A percentile compares a stretch with the other conserved stretches of the same genome.
These are phyloP conservation scores for Thielaviopsis euricoi DNA, from an alignment of 2,329 filamentous ascomycete species.

Conservation along the genomic window DNA sequence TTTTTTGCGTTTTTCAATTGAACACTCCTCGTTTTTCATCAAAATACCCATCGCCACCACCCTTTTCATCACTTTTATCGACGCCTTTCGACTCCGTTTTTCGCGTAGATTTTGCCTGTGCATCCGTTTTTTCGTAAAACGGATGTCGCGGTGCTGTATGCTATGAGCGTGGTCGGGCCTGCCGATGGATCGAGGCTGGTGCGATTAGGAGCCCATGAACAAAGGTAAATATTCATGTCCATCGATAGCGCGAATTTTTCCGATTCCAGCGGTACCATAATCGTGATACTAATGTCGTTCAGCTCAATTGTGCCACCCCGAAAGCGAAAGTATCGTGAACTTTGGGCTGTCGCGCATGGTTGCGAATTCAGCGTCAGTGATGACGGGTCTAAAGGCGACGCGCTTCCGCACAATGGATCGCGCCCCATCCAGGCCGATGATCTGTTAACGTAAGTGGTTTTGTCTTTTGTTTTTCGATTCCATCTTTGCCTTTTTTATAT, in stretches of 20 bases:
- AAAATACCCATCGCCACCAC: not conserved
- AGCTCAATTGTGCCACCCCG: constrained; percentile 65
- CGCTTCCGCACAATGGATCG: constrained; percentile 11
- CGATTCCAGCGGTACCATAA: constrained; percentile 30
- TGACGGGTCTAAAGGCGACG: constrained; percentile 10
- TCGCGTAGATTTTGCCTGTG: constrained; percentile 12
- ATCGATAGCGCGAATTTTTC: constrained; percentile 31
- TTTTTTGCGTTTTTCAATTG: constrained; percentile 6
- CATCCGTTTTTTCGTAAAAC: constrained; percentile 48
- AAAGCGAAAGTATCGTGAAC: constrained; percentile 79
- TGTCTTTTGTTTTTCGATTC: too few species aligned
- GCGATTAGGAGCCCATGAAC: constrained; percentile 46
- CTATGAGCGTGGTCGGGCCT: constrained; percentile 55
- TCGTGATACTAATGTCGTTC: constrained; percentile 26
- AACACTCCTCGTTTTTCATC: constrained; percentile 10
- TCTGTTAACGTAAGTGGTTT: constrained; percentile 9
- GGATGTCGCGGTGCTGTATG: constrained; percentile 53
- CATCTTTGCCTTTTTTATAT: not conserved
- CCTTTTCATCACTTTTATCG: constrained; percentile 9
- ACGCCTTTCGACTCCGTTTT: constrained; percentile 8
- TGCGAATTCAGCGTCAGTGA: constrained; percentile 10
- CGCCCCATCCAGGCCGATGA: constrained; percentile 11
- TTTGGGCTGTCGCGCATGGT: constrained; percentile 51
- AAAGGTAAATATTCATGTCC: constrained; percentile 33
- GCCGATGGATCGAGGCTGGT: constrained; percentile 50